These are phyloP conservation scores for Trichoderma sp. DNA, from an alignment of 2,329 filamentous ascomycete species.

Conservation along the genomic window DNA sequence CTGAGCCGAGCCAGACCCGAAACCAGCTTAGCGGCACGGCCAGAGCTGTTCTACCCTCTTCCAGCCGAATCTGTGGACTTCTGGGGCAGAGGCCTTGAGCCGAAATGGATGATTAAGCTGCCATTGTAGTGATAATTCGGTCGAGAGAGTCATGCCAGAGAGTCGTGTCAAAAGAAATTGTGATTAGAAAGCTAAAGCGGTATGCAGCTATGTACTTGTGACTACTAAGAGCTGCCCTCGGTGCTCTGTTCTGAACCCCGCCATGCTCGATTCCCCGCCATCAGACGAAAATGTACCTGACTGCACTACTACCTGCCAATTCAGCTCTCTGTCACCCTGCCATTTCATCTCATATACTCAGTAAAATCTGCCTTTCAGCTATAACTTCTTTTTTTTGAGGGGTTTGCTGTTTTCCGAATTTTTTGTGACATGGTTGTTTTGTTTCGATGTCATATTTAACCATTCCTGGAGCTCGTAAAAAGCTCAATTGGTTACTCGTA, in stretches of 20 bases:
- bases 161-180: background rate
- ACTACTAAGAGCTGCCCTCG: background rate
- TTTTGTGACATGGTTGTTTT: background rate
- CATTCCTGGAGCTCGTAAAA: background rate
- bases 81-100: background rate
- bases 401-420: background rate
- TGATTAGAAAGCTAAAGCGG: background rate
- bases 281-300: background rate
- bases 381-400: background rate
- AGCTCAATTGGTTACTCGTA: background rate
- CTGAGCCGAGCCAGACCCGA: conserved; percentile 36
- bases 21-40: conserved; percentile 35
- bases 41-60: conserved; percentile 41
- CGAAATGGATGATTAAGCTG: conserved; percentile 18
- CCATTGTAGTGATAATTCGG: background rate
- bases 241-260: background rate
- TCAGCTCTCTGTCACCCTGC: background rate
- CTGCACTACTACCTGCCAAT: background rate
- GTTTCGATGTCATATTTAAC: background rate
- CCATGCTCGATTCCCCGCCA: conserved; percentile 3
- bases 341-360: too few relatives aligned
- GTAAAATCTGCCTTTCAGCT: background rate
- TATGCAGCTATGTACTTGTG: background rate
- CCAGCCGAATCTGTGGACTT: conserved; percentile 37
- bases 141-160: background rate